Evolutionary conservation across 495 filamentous ascomycete species (phyloP).

Genomic region (Aspergillus egyptiacus): DNA sequence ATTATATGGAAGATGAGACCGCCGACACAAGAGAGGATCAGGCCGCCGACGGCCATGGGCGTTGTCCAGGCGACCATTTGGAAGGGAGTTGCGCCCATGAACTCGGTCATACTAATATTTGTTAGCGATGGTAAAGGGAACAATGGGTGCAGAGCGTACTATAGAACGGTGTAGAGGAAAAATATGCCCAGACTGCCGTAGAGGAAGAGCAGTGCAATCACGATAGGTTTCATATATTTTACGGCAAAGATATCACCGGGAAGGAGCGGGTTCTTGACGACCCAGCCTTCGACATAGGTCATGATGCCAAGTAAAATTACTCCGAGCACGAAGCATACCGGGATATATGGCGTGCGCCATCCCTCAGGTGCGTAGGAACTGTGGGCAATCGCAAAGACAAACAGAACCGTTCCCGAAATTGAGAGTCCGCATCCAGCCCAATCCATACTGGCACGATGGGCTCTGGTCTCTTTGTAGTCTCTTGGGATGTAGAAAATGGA

Average conservation of each 20-base stretch:
- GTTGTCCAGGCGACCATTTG: conserved; percentile 72
- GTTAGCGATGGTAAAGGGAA: conserved; percentile 8
- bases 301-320: conserved; percentile 35
- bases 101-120: conserved; percentile 50
- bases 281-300: conserved; percentile 72
- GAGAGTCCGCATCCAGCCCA: conserved; percentile 62
- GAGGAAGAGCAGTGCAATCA: conserved; percentile 37
- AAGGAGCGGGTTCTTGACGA: conserved; percentile 64
- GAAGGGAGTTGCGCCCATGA: conserved; percentile 60
- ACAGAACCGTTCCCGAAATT: conserved; percentile 59
- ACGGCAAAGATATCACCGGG: conserved; percentile 69
- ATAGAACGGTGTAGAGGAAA: conserved; percentile 71
- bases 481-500: conserved; percentile 63
- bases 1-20: conserved; percentile 74
- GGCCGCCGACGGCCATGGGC: conserved; percentile 70
- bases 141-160: conserved; percentile 48
- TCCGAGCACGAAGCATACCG: conserved; percentile 54
- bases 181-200: conserved; percentile 76
- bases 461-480: conserved; percentile 48
- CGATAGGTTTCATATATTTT: conserved; percentile 64
- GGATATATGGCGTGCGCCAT: conserved; percentile 71
- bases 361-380: conserved; percentile 60
- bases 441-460: conserved; percentile 55
- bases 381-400: conserved; percentile 77
- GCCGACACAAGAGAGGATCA: conserved; percentile 62